Evolutionary conservation across 2,329 filamentous ascomycete species (phyloP).

Genomic region (Aspergillus awamori): DNA sequence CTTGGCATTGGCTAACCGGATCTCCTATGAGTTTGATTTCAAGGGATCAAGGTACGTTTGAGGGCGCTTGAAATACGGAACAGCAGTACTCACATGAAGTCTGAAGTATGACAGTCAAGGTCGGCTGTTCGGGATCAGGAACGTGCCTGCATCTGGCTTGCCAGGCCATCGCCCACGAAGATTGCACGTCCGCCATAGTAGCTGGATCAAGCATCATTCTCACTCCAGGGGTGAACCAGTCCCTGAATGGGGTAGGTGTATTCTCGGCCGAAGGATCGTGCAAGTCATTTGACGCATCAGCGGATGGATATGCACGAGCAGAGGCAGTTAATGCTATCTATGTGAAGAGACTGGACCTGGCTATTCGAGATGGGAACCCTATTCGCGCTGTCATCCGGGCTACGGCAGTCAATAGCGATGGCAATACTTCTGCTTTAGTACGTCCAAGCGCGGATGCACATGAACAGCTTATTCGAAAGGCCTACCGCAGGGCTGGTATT

Average conservation of each 20-base stretch:
- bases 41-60: conserved; percentile 13
- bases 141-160: conserved; percentile 31
- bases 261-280: conserved; percentile 36
- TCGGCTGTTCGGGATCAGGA: conserved; percentile 38
- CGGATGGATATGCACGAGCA: conserved; percentile 38
- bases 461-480: too few relatives aligned
- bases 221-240: conserved; percentile 27
- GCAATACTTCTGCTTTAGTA: conserved; percentile 8
- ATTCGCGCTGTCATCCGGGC: conserved; percentile 36
- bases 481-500: too few relatives aligned
- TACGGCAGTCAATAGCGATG: conserved; percentile 30
- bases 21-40: conserved; percentile 16
- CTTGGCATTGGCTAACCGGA: conserved; percentile 13
- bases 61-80: neutral
- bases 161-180: conserved; percentile 25
- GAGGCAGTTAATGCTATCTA: conserved; percentile 37
- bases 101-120: too few relatives aligned
- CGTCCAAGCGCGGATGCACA: too few relatives aligned
- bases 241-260: conserved; percentile 36
- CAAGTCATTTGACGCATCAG: conserved; percentile 31
- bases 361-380: conserved; percentile 33
- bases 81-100: conserved; percentile 30
- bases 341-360: conserved; percentile 32
- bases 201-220: conserved; percentile 40
- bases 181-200: conserved; percentile 33